These are phyloP conservation scores for Wickerhamomyces alni DNA, from an alignment of 805 yeast species.

Conservation along the genomic window DNA sequence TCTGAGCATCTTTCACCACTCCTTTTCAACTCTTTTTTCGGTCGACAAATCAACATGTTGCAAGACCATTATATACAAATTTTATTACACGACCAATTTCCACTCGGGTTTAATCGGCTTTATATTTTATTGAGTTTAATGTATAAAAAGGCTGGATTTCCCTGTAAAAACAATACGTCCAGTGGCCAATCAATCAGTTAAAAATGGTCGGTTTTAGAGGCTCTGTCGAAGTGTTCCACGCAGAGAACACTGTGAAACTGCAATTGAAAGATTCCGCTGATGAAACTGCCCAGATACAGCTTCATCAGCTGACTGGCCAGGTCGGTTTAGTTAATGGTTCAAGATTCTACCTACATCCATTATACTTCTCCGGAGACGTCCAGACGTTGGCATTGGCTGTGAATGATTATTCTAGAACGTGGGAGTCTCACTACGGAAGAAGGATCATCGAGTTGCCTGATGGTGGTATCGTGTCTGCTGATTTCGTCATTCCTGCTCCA, in stretches of 20 bases:
- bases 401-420: slow-evolving; percentile 44
- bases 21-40: too few relatives aligned
- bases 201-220: slow-evolving; percentile 22
- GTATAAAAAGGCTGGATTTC: too few relatives aligned
- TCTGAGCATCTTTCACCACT: too few relatives aligned
- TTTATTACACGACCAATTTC: too few relatives aligned
- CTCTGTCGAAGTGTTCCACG: slow-evolving; percentile 17
- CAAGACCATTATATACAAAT: too few relatives aligned
- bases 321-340: slow-evolving; percentile 40
- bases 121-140: too few relatives aligned
- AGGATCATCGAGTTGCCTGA: slow-evolving; percentile 53
- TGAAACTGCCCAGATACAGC: slow-evolving; percentile 16
- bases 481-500: slow-evolving; percentile 49
- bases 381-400: slow-evolving; percentile 70
- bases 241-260: slow-evolving; percentile 21
- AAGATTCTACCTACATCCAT: slow-evolving; percentile 54
- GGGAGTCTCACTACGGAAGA: slow-evolving; percentile 69
- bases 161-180: too few relatives aligned
- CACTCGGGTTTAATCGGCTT: too few relatives aligned
- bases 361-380: slow-evolving; percentile 62
- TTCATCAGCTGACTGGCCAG: slow-evolving; percentile 13
- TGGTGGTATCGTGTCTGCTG: slow-evolving; percentile 70
- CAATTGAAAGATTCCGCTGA: slow-evolving; percentile 14
- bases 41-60: too few relatives aligned
- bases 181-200: too few relatives aligned